These are phyloP conservation scores for Ceratocystis cubensis DNA, from an alignment of 2,329 filamentous ascomycete species.

Conservation along the genomic window DNA sequence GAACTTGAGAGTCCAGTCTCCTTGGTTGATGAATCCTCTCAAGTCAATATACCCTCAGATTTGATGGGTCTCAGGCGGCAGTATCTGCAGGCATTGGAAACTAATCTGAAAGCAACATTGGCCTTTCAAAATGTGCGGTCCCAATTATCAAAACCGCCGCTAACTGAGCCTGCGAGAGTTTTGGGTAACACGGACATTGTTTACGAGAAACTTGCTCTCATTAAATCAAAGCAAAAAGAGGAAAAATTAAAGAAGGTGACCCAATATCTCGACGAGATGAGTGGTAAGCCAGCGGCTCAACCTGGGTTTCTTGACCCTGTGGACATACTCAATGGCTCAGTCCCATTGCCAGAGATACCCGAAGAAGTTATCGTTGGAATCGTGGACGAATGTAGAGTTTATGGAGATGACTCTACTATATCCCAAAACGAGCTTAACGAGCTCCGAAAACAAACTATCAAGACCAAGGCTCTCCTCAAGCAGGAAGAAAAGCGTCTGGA, in stretches of 20 bases:
- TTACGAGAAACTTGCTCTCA: slow-evolving; percentile 39
- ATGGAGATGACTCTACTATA: slow-evolving; percentile 36
- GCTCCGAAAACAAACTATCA: slow-evolving; percentile 46
- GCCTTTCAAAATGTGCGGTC: slow-evolving; percentile 33
- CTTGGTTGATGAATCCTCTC: slow-evolving; percentile 20
- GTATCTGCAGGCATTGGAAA: slow-evolving; percentile 42
- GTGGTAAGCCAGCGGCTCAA: slow-evolving; percentile 40
- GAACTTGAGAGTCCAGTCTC: slow-evolving; percentile 16
- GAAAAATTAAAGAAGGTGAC: slow-evolving; percentile 39
- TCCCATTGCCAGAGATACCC: slow-evolving; percentile 39
- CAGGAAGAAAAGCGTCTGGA: slow-evolving; percentile 45
- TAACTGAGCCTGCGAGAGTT: background rate
- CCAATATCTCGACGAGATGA: slow-evolving; percentile 38
- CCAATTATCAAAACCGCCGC: slow-evolving; percentile 9
- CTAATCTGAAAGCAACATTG: slow-evolving; percentile 39
- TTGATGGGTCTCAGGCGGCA: slow-evolving; percentile 39
- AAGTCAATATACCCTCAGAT: slow-evolving; percentile 26
- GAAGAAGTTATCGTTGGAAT: slow-evolving; percentile 40
- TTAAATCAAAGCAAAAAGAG: slow-evolving; percentile 41
- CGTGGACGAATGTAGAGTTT: slow-evolving; percentile 31
- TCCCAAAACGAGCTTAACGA: slow-evolving; percentile 16
- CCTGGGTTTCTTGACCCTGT: slow-evolving; percentile 39
- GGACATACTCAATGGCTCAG: slow-evolving; percentile 35
- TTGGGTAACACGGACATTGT: slow-evolving; percentile 24
- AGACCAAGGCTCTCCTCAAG: slow-evolving; percentile 44